phyloP scores from a whole-genome alignment of 768 basidiomycete genomes.

The Suillus alpinus region DNA sequence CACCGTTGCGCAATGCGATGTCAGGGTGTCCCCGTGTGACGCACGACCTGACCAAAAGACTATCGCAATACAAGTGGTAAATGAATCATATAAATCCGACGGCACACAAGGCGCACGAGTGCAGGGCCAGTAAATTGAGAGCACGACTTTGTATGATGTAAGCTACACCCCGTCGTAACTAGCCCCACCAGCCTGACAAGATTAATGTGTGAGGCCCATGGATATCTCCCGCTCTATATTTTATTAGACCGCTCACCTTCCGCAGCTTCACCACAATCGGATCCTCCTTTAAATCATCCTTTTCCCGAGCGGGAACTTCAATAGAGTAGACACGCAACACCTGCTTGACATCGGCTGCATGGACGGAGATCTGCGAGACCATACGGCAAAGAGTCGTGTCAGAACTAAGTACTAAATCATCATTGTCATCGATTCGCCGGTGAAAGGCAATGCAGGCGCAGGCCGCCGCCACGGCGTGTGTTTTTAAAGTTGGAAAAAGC shows the following conservation, averaged over 20 bases:
- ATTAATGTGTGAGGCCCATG: conserved; percentile 16
- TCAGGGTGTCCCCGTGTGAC: not conserved
- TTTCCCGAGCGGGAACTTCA: conserved; percentile 82
- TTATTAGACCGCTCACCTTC: conserved; percentile 53
- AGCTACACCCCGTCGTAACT: conserved; percentile 81
- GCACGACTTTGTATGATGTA: conserved; percentile 9
- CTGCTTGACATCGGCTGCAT: conserved; percentile 82
- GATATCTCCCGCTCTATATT: conserved; percentile 6
- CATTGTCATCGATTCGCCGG: conserved; percentile 13
- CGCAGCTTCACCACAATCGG: conserved; percentile 79
- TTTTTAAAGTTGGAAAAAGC: conserved; percentile 6
- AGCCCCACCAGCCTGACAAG: conserved; percentile 74
- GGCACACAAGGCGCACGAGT: not conserved
- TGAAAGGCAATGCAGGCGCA: conserved; percentile 19
- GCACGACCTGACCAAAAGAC: not conserved
- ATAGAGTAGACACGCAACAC: conserved; percentile 79
- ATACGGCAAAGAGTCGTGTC: conserved; percentile 16
- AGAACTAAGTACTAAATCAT: conserved; percentile 19
- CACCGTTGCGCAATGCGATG: not conserved
- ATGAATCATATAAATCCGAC: not conserved
- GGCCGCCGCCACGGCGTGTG: conserved; percentile 19
- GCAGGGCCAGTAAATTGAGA: not conserved
- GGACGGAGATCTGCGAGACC: conserved; percentile 80
- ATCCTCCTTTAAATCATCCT: conserved; percentile 83
- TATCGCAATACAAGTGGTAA: not conserved